Base-by-base conservation (phyloP, 768 basidiomycete genomes). In the Leccinum arenicola region DNA sequence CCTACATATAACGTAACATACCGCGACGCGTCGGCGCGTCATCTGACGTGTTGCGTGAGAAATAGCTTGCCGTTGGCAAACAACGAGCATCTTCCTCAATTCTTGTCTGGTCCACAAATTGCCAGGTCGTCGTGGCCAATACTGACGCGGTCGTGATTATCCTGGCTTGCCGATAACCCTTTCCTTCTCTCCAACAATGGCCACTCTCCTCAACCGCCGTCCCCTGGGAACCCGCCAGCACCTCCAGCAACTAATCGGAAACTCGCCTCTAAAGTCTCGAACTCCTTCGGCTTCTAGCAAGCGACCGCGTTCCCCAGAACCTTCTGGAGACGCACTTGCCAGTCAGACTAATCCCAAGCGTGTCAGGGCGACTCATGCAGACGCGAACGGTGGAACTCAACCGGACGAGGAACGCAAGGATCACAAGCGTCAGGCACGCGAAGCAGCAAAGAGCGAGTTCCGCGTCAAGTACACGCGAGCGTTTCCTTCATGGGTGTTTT, bases 401-500 rank as follows among this genome's bases (percentile, higher is more conserved):
- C 68, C 71, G 6, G 75, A 80, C 43, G 72, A 77, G 21, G 69
- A 75, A 49, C 73, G 75, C 61, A 82, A 75, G 68, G 81, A 83
- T 47, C 80, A 77, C 48, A 81, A 75, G 55, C 74, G 79, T 31
- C 72, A 76, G 4, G 82, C 83, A 61, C 79, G 83, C 29, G 82
- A 85, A 62, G 77, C 79, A 59, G 79, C 79, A 63, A 82, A 86
- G 61, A 76, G 78, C 5, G 88, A 91, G 64, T 98, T 93, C 77
- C 84, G 83, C 67, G 75, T 84, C 51, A 97, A 94, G 77, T 98
- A 94, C 74, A 82, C 81, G 56, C 84, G 84, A 54, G 91, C 90
- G 21, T 97, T 98, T 75, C 93, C 93, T 2, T 76, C 74, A 25
- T 93, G 88, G 79, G 83, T 79, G 17, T 96, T 98, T 73, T 89